Base-by-base conservation (phyloP, 768 basidiomycete species). In the Tylopilus balloui region DNA sequence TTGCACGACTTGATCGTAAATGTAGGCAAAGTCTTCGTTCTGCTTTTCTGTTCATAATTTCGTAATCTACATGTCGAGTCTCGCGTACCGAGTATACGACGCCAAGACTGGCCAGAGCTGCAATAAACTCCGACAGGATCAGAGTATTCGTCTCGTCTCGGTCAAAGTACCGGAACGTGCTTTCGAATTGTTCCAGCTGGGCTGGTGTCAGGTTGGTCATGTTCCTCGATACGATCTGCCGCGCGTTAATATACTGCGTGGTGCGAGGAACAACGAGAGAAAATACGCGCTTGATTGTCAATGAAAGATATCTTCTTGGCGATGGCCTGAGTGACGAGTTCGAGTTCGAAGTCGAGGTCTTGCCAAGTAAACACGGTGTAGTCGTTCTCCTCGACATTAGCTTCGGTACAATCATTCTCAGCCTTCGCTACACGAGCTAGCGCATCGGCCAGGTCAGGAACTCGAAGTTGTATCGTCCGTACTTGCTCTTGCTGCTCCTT, bases 131-230 rank as follows among this genome's bases (percentile, higher is more conserved):
- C 6, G 89, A 77, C 50, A 85, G 63, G 51, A 78, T 81, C 32
- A 98, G 78, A 0, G 91, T 92, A 63, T 97, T 96, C 32, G 86
- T 83, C 59, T 90, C 87, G 57, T 97, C 93, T 53, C 83, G 83
- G 69, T 97, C 95, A 61, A 99, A 99, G 71, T 97, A 94, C 44
- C 94, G 82, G 83, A 99, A 98, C 1, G 93, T 95, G 64, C 86
- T 83, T 68, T 98, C 95, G 57, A 96, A 95, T 62, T 97, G 93
- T 63, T 98, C 95, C 20, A 98, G 75, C 63, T 93, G 92, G 13
- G 92, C 93, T 0, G 96, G 93, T 0, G 95, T 95, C 54, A 99
- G 70, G 64, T 97, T 96, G 21, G 92, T 88, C 80, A 91, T 85
- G 58, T 90, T 92, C 38, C 92, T 79, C 12, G 96, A 93, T 1